Base-by-base conservation (phyloP, 495 filamentous ascomycete genomes). In the Aspergillus homomorphus region DNA sequence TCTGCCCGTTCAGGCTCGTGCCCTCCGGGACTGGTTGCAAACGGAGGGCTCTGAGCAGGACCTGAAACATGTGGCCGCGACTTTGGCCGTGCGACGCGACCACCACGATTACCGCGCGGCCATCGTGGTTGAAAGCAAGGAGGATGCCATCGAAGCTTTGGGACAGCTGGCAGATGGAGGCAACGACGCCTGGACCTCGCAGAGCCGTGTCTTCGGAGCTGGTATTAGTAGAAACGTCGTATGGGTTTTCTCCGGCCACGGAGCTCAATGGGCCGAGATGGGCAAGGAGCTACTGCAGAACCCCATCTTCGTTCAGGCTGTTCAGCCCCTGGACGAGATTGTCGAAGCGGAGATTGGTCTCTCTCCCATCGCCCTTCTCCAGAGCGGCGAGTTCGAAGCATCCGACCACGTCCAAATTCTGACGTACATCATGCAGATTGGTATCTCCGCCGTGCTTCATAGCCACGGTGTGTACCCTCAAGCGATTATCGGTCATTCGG, bases 231-330 rank as follows among this genome's bases (percentile, higher is more conserved):
- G 56, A 30, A 43, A 55, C 30, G 22, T 67, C 48, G 54, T 64
- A 20, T 54, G 66, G 63, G 51, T 63, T 4, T 72, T 72, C 43
- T 87, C 84, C 9, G 86, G 86, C 15, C 86, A 89, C 58, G 86
- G 86, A 15, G 82, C 84, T 0, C 85, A 88, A 57, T 87, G 83
- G 81, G 62, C 79, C 1, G 69, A 70, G 16, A 86, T 87, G 83
- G 81, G 77, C 7, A 72, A 63, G 30, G 69, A 76, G 21, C 56
- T 84, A n/a, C n/a, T 70, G 3, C 24, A 52, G 16, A 53, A 52
- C 45, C 21, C 20, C 7, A 24, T 56, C 22, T 63, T 62, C 46
- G 23, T 26, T 7, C 15, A 59, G 4, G 38, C 52, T 1, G 30
- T 59, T 0, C 22, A 46, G 14, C 49, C 57, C 1, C 49, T 59